Evolutionary conservation across 345 rosid genomes (phyloP).

Genomic region (Moricandia arvensis): DNA sequence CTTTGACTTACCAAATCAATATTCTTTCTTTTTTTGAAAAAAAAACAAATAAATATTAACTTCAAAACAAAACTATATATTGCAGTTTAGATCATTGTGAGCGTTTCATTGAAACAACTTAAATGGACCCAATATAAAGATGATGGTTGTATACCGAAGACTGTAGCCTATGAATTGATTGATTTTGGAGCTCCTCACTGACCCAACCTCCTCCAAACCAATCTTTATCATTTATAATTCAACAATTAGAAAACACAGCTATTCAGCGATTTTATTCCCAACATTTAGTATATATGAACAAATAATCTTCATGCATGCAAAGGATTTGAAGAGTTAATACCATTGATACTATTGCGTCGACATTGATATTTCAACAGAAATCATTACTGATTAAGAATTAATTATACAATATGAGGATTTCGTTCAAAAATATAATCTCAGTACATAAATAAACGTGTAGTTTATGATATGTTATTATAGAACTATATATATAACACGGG

Average conservation of each 20-base stretch:
- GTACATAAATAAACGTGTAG: not conserved
- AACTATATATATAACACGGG: not conserved
- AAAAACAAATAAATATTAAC: not conserved
- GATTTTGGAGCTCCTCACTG: slow-evolving; percentile 19
- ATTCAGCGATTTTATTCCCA: not conserved
- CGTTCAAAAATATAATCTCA: not conserved
- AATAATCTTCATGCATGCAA: not conserved
- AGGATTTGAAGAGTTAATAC: not conserved
- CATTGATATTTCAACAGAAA: not conserved
- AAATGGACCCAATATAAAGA: slow-evolving; percentile 16
- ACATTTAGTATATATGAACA: not conserved
- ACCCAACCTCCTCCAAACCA: slow-evolving; percentile 9
- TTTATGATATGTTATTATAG: not conserved
- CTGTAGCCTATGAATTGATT: slow-evolving; percentile 4
- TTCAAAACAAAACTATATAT: not conserved
- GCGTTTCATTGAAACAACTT: not conserved
- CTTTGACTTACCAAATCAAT: not conserved
- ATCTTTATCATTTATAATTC: not conserved
- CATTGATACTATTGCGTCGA: not conserved
- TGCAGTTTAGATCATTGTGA: not conserved
- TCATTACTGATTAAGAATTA: not conserved
- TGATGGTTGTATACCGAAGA: not conserved
- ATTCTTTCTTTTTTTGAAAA: too few species aligned
- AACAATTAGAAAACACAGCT: not conserved
- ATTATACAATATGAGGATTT: not conserved